A percentile compares a stretch with the other conserved stretches of the same genome.
Evolutionary conservation across 1,139 yeast species (phyloP).

Genomic region (Taphrina confusa): DNA sequence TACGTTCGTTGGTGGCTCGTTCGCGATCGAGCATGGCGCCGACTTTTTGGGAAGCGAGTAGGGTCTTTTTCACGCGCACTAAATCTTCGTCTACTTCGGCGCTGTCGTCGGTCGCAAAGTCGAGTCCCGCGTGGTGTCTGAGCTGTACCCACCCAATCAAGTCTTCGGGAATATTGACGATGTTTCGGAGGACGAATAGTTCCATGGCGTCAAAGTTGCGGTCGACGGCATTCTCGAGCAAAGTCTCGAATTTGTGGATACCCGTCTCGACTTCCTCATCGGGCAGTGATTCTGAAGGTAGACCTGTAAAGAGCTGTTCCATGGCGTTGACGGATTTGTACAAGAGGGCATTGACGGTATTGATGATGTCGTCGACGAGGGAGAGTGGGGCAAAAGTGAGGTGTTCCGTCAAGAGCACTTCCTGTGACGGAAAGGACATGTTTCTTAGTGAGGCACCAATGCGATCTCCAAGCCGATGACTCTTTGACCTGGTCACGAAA

Average conservation of each 20-base stretch:
- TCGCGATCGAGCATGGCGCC: conserved; percentile 16
- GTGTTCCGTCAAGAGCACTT: conserved; percentile 69
- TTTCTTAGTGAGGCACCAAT: too few relatives aligned
- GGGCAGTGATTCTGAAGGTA: conserved; percentile 40
- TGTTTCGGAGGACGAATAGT: conserved; percentile 74
- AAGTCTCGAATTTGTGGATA: conserved; percentile 75
- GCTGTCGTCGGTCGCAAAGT: conserved; percentile 20
- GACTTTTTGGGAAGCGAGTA: conserved; percentile 17
- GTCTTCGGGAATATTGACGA: conserved; percentile 70
- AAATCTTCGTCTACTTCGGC: conserved; percentile 35
- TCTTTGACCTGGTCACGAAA: too few relatives aligned
- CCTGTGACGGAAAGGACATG: conserved; percentile 29
- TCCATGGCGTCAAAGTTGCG: conserved; percentile 84
- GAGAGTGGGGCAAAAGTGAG: conserved; percentile 86
- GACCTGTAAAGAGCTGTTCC: conserved; percentile 59
- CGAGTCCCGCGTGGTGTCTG: conserved; percentile 60
- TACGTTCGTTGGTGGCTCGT: background rate
- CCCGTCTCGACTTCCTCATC: conserved; percentile 69
- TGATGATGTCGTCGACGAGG: conserved; percentile 82
- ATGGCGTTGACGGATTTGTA: conserved; percentile 80
- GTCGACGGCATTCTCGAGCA: conserved; percentile 77
- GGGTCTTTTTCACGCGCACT: conserved; percentile 19
- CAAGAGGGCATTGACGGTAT: conserved; percentile 81
- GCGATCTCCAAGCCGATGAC: too few relatives aligned
- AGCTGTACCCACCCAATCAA: conserved; percentile 70